Percentiles rank a stretch among this genome's conserved stretches.
phyloP scores from a whole-genome alignment of 352 stramenopile genomes.

The Phytophthora sp. region DNA sequence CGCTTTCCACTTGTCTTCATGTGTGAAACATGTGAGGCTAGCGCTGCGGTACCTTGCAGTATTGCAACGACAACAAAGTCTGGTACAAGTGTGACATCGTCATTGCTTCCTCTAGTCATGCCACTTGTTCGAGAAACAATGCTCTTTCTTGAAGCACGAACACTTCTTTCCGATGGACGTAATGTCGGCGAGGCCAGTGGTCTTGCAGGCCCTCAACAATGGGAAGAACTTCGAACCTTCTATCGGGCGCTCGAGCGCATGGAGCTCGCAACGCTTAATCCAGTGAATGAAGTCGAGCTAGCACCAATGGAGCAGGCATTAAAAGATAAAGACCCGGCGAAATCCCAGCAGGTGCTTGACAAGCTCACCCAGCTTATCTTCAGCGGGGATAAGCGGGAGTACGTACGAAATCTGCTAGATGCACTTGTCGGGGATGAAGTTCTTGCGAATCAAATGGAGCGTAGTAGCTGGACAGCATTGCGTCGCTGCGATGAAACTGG shows the following conservation, averaged over 20 bases:
- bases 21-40: conserved; percentile 51
- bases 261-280: conserved; percentile 53
- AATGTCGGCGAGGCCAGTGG: conserved; percentile 48
- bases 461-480: conserved; percentile 45
- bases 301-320: conserved; percentile 61
- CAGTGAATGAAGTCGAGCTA: conserved; percentile 59
- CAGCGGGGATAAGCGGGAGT: conserved; percentile 63
- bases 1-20: conserved; percentile 66
- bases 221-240: conserved; percentile 59
- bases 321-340: conserved; percentile 30
- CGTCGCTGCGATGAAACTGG: conserved; percentile 39
- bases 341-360: conserved; percentile 55
- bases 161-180: conserved; percentile 41
- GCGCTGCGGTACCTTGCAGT: conserved; percentile 28
- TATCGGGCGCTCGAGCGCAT: conserved; percentile 65
- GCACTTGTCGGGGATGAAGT: conserved; percentile 43
- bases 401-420: conserved; percentile 64
- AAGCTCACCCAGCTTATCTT: conserved; percentile 63
- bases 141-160: conserved; percentile 62
- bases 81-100: conserved; percentile 39
- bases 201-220: conserved; percentile 43
- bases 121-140: conserved; percentile 71
- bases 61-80: conserved; percentile 28
- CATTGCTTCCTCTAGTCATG: conserved; percentile 62
- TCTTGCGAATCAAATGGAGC: conserved; percentile 5